Conservation (phyloP, 1,284 basidiomycete genomes). For the Neolentinus lepideus region DNA sequence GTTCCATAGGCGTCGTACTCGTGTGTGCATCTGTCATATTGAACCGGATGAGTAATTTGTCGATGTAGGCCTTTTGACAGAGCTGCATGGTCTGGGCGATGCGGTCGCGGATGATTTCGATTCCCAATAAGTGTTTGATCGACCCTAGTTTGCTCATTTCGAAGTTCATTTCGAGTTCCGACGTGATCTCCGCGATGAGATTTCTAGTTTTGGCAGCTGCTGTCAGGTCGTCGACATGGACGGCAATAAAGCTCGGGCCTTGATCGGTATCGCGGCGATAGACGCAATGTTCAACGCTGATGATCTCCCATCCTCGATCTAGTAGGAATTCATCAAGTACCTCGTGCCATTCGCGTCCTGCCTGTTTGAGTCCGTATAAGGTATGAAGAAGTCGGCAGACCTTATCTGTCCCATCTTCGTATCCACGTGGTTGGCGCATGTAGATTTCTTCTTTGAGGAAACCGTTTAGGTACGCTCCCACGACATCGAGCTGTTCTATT, state of each 20-base stretch:
- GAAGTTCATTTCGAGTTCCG: slow-evolving; percentile 5
- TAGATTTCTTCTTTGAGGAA: slow-evolving; percentile 17
- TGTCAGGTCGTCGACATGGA: slow-evolving; percentile 25
- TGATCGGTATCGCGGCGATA: slow-evolving; percentile 1
- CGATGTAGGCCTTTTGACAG: slow-evolving; percentile 21
- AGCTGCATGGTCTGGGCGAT: slow-evolving; percentile 18
- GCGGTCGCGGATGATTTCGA: slow-evolving; percentile 22
- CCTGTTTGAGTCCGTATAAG: slow-evolving; percentile 20
- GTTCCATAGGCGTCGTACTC: slow-evolving; percentile 13
- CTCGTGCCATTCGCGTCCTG: slow-evolving; percentile 11
- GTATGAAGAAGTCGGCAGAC: slow-evolving; percentile 13
- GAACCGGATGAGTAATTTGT: slow-evolving; percentile 20
- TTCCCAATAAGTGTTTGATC: slow-evolving; percentile 24
- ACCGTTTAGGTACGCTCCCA: slow-evolving; percentile 24
- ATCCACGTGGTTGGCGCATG: slow-evolving; percentile 16
- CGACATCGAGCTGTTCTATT: slow-evolving; percentile 26
- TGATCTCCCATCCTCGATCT: background rate
- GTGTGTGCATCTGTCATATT: slow-evolving; percentile 14
- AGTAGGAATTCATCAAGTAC: slow-evolving; percentile 5
- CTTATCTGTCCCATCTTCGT: slow-evolving; percentile 5
- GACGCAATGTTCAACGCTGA: slow-evolving; percentile 2
- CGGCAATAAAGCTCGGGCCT: slow-evolving; percentile 13
- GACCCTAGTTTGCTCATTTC: slow-evolving; percentile 23
- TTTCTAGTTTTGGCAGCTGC: slow-evolving; percentile 7
- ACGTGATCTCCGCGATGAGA: slow-evolving; percentile 7